Evolutionary conservation across 73 alveolate genomes (phyloP).

Genomic region (Effrenium voratum): DNA sequence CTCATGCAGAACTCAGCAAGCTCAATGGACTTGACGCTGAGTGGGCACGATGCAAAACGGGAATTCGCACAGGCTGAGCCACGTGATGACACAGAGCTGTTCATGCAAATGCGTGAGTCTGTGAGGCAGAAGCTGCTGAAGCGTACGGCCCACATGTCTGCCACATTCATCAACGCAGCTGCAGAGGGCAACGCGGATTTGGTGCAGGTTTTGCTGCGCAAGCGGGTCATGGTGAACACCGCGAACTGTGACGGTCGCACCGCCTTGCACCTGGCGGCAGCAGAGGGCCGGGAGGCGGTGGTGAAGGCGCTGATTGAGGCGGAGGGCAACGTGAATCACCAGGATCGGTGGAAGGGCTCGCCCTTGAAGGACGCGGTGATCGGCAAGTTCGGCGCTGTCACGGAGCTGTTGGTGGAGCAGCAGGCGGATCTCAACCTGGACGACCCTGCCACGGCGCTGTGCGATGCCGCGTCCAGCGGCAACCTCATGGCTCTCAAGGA

Average conservation of each 20-base stretch:
- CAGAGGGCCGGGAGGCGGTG: slow-evolving; percentile 51
- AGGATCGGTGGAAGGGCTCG: slow-evolving; percentile 66
- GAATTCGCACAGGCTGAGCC: slow-evolving; percentile 2
- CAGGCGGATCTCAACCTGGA: slow-evolving; percentile 51
- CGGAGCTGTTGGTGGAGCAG: slow-evolving; percentile 53
- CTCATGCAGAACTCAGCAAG: slow-evolving; percentile 46
- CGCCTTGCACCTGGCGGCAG: slow-evolving; percentile 59
- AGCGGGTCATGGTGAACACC: slow-evolving; percentile 65
- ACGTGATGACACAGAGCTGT: slow-evolving; percentile 55
- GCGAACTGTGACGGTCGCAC: slow-evolving; percentile 59
- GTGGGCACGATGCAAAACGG: slow-evolving; percentile 26
- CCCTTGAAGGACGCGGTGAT: slow-evolving; percentile 68
- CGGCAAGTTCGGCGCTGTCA: slow-evolving; percentile 50
- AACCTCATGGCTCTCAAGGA: slow-evolving; percentile 55
- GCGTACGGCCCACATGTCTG: slow-evolving; percentile 59
- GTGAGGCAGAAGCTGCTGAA: slow-evolving; percentile 42
- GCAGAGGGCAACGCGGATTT: slow-evolving; percentile 27
- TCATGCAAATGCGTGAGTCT: slow-evolving; percentile 49
- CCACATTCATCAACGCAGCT: slow-evolving; percentile 62
- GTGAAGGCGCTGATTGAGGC: slow-evolving; percentile 59
- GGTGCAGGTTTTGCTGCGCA: slow-evolving; percentile 44
- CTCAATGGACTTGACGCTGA: slow-evolving; percentile 27
- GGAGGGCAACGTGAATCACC: slow-evolving; percentile 52
- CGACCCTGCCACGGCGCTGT: slow-evolving; percentile 65
- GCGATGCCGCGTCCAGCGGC: slow-evolving; percentile 57